phyloP scores from a whole-genome alignment of 495 filamentous ascomycete species.

The Astrocystis sublimbata region DNA sequence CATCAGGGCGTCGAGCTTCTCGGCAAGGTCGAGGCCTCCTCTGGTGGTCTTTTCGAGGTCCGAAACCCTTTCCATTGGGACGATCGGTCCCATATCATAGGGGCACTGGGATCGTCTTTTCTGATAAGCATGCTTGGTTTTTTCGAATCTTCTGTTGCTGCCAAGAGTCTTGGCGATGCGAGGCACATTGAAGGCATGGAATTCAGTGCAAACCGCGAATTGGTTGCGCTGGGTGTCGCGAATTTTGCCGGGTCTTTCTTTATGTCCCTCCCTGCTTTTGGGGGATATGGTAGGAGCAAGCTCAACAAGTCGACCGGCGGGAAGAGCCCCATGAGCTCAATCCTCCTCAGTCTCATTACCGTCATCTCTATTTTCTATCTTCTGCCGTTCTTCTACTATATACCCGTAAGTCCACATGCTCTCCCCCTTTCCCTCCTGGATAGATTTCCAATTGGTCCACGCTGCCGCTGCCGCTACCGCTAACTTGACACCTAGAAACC shows the following conservation, averaged over 20 bases:
- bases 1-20: slow-evolving; percentile 77
- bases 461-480: no score
- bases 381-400: slow-evolving; percentile 89
- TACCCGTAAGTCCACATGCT: slow-evolving; percentile 65
- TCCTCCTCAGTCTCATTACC: slow-evolving; percentile 81
- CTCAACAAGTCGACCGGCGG: slow-evolving; percentile 91
- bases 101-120: slow-evolving; percentile 88
- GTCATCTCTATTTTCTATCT: slow-evolving; percentile 76
- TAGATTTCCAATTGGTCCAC: slow-evolving; percentile 19
- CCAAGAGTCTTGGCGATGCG: slow-evolving; percentile 74
- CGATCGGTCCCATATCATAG: slow-evolving; percentile 78
- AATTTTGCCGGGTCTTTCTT: slow-evolving; percentile 92
- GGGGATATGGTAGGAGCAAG: slow-evolving; percentile 94
- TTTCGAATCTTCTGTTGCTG: slow-evolving; percentile 98
- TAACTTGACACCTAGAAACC: slow-evolving; percentile 67
- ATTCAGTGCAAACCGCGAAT: slow-evolving; percentile 88
- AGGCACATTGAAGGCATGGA: slow-evolving; percentile 72
- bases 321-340: slow-evolving; percentile 85
- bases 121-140: slow-evolving; percentile 94
- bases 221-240: slow-evolving; percentile 87
- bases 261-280: slow-evolving; percentile 88
- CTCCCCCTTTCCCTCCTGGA: no score
- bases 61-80: slow-evolving; percentile 78
- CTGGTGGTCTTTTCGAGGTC: slow-evolving; percentile 70
- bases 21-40: slow-evolving; percentile 71